Evolutionary conservation across 805 yeast species (phyloP), one percentile per base, ranked within the genome.

Genomic region (Saccharomyces paradoxus): DNA sequence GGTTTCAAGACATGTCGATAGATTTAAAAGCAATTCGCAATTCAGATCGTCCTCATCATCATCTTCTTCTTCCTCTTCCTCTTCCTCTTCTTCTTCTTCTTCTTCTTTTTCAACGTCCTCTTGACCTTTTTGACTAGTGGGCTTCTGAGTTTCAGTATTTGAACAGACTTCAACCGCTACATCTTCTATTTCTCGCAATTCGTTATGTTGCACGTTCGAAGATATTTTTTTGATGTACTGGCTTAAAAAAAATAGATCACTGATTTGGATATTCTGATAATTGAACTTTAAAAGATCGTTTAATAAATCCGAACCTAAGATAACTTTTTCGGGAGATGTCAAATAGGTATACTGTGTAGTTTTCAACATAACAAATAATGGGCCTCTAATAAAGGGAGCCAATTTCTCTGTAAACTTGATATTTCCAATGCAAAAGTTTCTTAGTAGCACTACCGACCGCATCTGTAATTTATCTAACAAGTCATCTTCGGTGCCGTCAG

Each of bases 371-470:
- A 31, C 30, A 4, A 67, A 27, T 17, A 69, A 37, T 1, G 67
- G 62, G 1, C 51, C 56, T 22, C 56, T 56, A 9, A 65, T 49
- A n/a, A n/a, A 46, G 8, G 31, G 28, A 4, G 63, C 56, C 37
- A 59, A 55, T 24, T 59, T 54, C 12, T 55, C 51, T 1, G 54
- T 49, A 52, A 61, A 67, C 14, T 32, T 49, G 3, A 58, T 59
- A 47, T 60, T 65, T 10, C 61, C 69, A 9, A 69, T 12, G 41
- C 63, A 61, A 46, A 69, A 52, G 53, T 70, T 70, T 51, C 61
- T 67, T 8, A 64, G 41, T 30, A 69, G 49, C 6, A 64, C 68
- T 31, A 67, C 52, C 0, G 67, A 51, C 53, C 68, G 62, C 60
- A 65, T 59, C 30, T 68, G 69, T 31, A 68, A 51, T 1, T 57